A percentile compares a stretch with the other conserved stretches of the same genome.
Evolutionary conservation across 108 stramenopile species (phyloP).

Genomic region (Fistulifera pelliculosa): DNA sequence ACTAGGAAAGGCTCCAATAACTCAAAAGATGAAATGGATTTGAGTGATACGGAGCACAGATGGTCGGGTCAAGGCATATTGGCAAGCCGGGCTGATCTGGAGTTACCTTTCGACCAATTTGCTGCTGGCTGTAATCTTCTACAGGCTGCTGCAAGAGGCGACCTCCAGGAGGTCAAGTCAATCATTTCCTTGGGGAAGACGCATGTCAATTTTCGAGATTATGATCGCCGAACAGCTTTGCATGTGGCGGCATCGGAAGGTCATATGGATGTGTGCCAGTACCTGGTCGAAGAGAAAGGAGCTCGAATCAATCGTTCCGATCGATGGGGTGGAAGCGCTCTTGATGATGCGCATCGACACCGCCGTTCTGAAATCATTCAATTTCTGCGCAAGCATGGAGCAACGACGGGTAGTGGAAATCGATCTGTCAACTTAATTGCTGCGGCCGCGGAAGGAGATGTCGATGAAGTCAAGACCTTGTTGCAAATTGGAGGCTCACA

Average conservation of each 20-base stretch:
- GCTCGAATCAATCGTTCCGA: conserved; percentile 68
- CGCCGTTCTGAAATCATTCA: conserved; percentile 55
- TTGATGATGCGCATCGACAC: conserved; percentile 86
- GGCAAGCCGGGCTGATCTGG: conserved; percentile 43
- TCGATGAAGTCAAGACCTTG: conserved; percentile 55
- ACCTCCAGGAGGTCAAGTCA: conserved; percentile 21
- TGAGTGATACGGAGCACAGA: conserved; percentile 14
- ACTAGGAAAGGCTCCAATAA: no score
- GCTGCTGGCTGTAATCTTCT: conserved; percentile 76
- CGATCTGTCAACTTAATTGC: conserved; percentile 58
- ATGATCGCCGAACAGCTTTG: conserved; percentile 80
- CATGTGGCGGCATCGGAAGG: conserved; percentile 83
- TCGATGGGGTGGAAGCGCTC: conserved; percentile 70
- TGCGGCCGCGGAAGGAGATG: conserved; percentile 75
- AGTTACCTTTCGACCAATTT: conserved; percentile 52
- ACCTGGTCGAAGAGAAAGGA: conserved; percentile 33
- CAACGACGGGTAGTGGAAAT: conserved; percentile 52
- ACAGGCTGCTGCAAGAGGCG: conserved; percentile 62
- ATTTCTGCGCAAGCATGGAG: conserved; percentile 66
- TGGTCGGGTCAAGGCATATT: conserved; percentile 34
- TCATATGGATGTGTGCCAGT: conserved; percentile 52
- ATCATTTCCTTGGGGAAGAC: conserved; percentile 27
- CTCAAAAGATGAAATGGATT: no score
- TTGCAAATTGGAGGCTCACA: conserved; percentile 22
- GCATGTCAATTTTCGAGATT: conserved; percentile 77